Conservation (phyloP, 1,284 basidiomycete genomes). For the Ganoderma boninense region DNA sequence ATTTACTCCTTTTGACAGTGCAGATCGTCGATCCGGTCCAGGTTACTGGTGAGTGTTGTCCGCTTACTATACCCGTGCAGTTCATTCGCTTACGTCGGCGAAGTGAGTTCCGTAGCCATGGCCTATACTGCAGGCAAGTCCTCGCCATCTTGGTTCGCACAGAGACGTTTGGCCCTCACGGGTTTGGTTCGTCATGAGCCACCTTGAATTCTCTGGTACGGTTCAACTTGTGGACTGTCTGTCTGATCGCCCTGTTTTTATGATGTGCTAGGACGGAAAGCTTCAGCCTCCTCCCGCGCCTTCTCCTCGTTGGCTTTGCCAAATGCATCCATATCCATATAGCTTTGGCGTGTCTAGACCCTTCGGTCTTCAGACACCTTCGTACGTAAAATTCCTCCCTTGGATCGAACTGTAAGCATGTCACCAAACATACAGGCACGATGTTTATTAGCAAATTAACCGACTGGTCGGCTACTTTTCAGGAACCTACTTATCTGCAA, state of each 20-base stretch:
- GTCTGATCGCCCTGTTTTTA: neutral
- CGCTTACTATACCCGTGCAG: too few relatives aligned
- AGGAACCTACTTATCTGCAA: too few relatives aligned
- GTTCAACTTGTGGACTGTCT: constrained; percentile 15
- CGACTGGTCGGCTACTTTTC: neutral
- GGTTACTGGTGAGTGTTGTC: too few relatives aligned
- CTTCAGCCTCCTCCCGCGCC: constrained; percentile 92
- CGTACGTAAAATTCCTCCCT: constrained; percentile 40
- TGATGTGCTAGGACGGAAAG: constrained; percentile 90
- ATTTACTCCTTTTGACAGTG: neutral
- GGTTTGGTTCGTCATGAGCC: constrained; percentile 85
- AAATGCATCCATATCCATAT: constrained; percentile 72
- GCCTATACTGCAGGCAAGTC: too few relatives aligned
- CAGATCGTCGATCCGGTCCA: too few relatives aligned
- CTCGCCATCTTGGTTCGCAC: too few relatives aligned
- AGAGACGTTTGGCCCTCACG: constrained; percentile 79
- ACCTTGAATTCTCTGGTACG: constrained; percentile 87
- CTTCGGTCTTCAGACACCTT: neutral
- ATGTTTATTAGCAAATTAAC: neutral
- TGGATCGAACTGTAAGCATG: neutral
- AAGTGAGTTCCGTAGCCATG: too few relatives aligned
- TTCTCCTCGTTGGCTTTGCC: constrained; percentile 46
- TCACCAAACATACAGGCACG: constrained; percentile 39
- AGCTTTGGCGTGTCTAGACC: constrained; percentile 75
- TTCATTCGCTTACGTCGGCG: too few relatives aligned